phyloP scores from a whole-genome alignment of 2,329 filamentous ascomycete genomes.

The Penicillium paneum region DNA sequence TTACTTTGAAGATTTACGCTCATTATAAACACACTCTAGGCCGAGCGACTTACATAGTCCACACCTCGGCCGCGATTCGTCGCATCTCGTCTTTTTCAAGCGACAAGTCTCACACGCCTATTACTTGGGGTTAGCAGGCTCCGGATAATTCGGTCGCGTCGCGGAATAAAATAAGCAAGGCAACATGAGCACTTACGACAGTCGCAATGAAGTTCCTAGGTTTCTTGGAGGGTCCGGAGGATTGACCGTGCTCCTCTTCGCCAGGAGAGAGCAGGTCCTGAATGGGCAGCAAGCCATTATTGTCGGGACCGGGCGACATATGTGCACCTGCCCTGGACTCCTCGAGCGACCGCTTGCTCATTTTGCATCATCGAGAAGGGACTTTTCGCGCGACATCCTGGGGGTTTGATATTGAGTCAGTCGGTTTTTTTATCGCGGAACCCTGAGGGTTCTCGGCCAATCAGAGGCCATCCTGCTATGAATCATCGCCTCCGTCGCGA shows the following conservation, averaged over 20 bases:
- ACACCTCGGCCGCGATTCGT: slow-evolving; percentile 53
- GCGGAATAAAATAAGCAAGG: not conserved
- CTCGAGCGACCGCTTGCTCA: slow-evolving; percentile 39
- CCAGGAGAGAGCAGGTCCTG: slow-evolving; percentile 36
- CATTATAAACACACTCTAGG: slow-evolving; percentile 52
- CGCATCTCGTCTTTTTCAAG: slow-evolving; percentile 54
- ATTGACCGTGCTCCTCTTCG: slow-evolving; percentile 28
- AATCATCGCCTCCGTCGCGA: slow-evolving; percentile 11
- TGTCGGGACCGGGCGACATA: slow-evolving; percentile 24
- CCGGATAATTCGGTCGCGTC: not conserved
- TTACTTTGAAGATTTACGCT: slow-evolving; percentile 53
- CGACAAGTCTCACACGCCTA: slow-evolving; percentile 55
- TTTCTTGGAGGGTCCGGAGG: slow-evolving; percentile 29
- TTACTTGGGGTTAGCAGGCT: not conserved
- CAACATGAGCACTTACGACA: slow-evolving; percentile 26
- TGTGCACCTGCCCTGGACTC: slow-evolving; percentile 26
- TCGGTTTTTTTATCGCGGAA: slow-evolving; percentile 8
- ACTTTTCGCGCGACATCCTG: not conserved
- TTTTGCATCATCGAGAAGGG: slow-evolving; percentile 31
- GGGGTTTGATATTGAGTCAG: slow-evolving; percentile 1
- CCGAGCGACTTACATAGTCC: slow-evolving; percentile 51
- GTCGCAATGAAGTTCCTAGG: slow-evolving; percentile 42
- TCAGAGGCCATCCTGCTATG: slow-evolving; percentile 9
- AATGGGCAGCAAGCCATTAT: slow-evolving; percentile 30
- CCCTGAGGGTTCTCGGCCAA: slow-evolving; percentile 3